phyloP scores from a whole-genome alignment of 768 basidiomycete genomes.

The Lactifluus echinatus region DNA sequence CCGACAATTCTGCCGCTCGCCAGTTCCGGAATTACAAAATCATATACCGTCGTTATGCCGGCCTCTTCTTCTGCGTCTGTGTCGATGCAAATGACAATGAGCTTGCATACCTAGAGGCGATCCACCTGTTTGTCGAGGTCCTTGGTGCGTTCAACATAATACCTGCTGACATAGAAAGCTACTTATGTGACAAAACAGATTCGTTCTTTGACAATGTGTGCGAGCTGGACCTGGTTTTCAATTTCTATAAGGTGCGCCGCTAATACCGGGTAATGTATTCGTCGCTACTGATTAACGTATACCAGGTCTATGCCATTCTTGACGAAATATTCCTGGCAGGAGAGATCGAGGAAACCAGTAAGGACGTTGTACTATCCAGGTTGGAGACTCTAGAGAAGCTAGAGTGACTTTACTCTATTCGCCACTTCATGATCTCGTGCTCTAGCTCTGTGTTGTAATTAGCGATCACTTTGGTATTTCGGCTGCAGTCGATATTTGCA shows the following conservation, averaged over 20 bases:
- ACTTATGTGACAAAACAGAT: slow-evolving; percentile 40
- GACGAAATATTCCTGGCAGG: slow-evolving; percentile 98
- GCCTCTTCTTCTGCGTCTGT: slow-evolving; percentile 95
- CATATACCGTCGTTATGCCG: slow-evolving; percentile 93
- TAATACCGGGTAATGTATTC: background rate
- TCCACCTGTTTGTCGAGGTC: slow-evolving; percentile 97
- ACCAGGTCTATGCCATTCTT: slow-evolving; percentile 90
- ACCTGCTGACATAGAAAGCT: background rate
- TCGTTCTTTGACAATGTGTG: slow-evolving; percentile 99
- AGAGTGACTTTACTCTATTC: slow-evolving; percentile 43
- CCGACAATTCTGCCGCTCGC: slow-evolving; percentile 7
- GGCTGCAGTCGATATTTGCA: background rate
- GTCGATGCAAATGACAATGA: slow-evolving; percentile 99
- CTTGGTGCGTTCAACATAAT: slow-evolving; percentile 53
- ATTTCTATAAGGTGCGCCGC: slow-evolving; percentile 82
- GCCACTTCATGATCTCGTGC: background rate
- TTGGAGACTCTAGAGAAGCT: slow-evolving; percentile 91
- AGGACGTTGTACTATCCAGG: slow-evolving; percentile 86
- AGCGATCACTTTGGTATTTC: background rate
- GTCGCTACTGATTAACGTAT: background rate
- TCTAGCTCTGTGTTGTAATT: background rate
- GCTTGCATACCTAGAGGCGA: slow-evolving; percentile 92
- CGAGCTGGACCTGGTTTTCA: slow-evolving; percentile 96
- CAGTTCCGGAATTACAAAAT: slow-evolving; percentile 98
- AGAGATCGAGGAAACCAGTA: slow-evolving; percentile 97